These are phyloP conservation scores for Kodamaea hsintzibuensis DNA, from an alignment of 805 yeast species.

Conservation along the genomic window DNA sequence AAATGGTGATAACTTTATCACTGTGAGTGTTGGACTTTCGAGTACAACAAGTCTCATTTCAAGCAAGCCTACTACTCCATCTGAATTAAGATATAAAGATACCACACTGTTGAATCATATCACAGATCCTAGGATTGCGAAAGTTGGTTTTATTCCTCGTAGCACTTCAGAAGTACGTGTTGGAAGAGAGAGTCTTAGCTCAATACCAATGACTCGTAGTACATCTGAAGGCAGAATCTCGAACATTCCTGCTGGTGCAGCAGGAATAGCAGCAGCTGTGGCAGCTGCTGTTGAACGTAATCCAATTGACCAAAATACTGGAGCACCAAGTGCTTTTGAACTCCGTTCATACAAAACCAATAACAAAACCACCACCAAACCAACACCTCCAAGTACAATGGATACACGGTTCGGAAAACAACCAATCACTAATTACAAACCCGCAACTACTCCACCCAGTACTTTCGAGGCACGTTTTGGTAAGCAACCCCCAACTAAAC, in stretches of 20 bases:
- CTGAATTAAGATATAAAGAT: background rate
- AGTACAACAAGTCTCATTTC: background rate
- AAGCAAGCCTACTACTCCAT: background rate
- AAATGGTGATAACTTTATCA: background rate
- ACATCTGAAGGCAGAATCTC: background rate
- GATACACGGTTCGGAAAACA: background rate
- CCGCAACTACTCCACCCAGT: background rate
- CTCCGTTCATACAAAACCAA: background rate
- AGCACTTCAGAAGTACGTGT: background rate
- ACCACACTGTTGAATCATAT: background rate
- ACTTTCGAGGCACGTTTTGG: slow-evolving; percentile 1
- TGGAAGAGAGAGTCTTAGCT: background rate
- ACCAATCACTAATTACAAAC: background rate
- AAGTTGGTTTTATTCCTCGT: background rate
- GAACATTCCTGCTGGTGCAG: background rate
- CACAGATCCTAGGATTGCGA: background rate
- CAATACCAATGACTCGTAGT: background rate
- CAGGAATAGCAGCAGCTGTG: background rate
- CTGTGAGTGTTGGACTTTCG: background rate
- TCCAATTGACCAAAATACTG: background rate
- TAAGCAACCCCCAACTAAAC: background rate
- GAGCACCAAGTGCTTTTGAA: background rate
- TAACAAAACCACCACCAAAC: background rate
- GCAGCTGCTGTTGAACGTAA: background rate
- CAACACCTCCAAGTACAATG: background rate